A percentile compares a stretch with the other conserved stretches of the same genome.
phyloP scores from a whole-genome alignment of 2,329 filamentous ascomycete genomes.

The Amauroascus niger region DNA sequence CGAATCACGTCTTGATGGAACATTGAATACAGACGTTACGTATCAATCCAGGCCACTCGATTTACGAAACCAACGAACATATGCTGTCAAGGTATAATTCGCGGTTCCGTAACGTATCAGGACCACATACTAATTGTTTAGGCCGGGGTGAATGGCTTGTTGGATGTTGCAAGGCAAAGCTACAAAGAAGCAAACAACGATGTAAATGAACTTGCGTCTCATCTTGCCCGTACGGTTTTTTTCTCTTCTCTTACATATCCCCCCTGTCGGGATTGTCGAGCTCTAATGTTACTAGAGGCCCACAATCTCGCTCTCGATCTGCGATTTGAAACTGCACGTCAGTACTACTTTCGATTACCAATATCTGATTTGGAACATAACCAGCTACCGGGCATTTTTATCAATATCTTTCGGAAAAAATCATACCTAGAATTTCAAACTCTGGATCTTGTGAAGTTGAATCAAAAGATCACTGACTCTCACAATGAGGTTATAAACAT shows the following conservation, averaged over 20 bases:
- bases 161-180: conserved; percentile 79
- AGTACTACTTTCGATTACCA: conserved; percentile 66
- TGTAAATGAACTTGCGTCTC: conserved; percentile 58
- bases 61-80: conserved; percentile 77
- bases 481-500: conserved; percentile 75
- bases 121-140: conserved; percentile 28
- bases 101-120: background rate
- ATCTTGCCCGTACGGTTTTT: conserved; percentile 49
- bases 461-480: conserved; percentile 64
- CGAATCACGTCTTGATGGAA: conserved; percentile 53
- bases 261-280: background rate
- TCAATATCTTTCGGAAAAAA: conserved; percentile 65
- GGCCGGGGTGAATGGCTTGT: conserved; percentile 70
- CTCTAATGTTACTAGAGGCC: conserved; percentile 38
- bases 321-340: conserved; percentile 65
- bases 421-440: conserved; percentile 82
- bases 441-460: conserved; percentile 70
- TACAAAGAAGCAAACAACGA: conserved; percentile 84
- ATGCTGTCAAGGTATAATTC: conserved; percentile 62
- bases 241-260: background rate
- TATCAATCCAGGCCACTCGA: conserved; percentile 74
- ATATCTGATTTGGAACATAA: conserved; percentile 53
- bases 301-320: conserved; percentile 55
- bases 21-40: conserved; percentile 70
- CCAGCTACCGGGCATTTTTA: conserved; percentile 56